A percentile compares a stretch with the other conserved stretches of the same genome.
Evolutionary conservation across 495 filamentous ascomycete genomes (phyloP).

Genomic region (Bombardia bombarda): DNA sequence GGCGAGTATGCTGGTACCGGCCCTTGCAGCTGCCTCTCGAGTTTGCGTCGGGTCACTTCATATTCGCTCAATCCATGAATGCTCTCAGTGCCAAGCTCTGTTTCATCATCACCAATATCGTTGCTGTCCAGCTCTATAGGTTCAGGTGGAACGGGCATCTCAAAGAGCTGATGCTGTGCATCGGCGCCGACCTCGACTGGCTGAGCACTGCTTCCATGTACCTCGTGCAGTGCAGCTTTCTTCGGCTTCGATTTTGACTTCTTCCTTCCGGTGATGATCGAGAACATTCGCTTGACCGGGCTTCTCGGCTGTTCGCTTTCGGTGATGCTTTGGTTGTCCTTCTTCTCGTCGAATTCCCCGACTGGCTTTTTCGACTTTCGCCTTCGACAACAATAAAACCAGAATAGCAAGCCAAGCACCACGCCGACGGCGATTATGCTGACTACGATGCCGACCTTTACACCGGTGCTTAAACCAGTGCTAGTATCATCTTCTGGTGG

Average conservation of each 20-base stretch:
- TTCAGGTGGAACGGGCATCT: conserved; percentile 37
- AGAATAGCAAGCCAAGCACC: conserved; percentile 26
- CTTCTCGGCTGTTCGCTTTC: conserved; percentile 17
- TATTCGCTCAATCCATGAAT: conserved; percentile 29
- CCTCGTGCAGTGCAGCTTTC: conserved; percentile 9
- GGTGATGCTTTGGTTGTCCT: conserved; percentile 13
- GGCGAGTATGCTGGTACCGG: conserved; percentile 29
- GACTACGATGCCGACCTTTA: conserved; percentile 32
- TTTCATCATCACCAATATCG: conserved; percentile 25
- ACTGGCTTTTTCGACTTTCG: conserved; percentile 13
- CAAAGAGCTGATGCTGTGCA: conserved; percentile 38
- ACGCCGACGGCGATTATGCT: conserved; percentile 37
- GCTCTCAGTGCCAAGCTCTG: conserved; percentile 25
- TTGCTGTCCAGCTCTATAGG: conserved; percentile 43
- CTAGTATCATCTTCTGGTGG: neutral
- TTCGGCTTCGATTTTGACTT: too few relatives aligned
- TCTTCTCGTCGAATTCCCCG: conserved; percentile 16
- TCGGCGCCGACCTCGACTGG: conserved; percentile 40
- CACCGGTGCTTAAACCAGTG: conserved; percentile 35
- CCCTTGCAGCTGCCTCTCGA: conserved; percentile 35
- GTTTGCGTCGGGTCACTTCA: conserved; percentile 34
- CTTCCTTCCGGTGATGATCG: conserved; percentile 23
- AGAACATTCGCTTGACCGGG: conserved; percentile 26
- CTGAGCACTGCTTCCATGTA: conserved; percentile 13
- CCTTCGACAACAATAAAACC: conserved; percentile 25